These are phyloP conservation scores for Aurifilum marmelostoma DNA, from an alignment of 2,329 filamentous ascomycete species.

Conservation along the genomic window DNA sequence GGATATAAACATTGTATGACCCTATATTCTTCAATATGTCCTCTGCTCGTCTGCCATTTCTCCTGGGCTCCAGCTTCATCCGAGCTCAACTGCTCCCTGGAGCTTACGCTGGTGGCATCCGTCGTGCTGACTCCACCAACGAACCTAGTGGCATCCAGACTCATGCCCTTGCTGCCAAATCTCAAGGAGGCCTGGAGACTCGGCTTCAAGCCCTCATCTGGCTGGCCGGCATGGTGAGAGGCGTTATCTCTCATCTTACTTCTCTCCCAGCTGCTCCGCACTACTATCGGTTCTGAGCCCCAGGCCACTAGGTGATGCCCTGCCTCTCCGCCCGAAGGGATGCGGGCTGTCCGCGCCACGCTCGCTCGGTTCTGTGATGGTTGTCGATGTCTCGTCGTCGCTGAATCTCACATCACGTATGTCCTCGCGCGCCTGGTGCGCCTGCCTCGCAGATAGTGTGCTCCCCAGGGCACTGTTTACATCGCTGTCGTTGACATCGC, in stretches of 20 bases:
- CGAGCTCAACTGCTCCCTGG: slow-evolving; percentile 23
- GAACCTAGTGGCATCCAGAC: slow-evolving; percentile 43
- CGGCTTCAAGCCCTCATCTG: slow-evolving; percentile 39
- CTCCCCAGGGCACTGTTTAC: slow-evolving; percentile 34
- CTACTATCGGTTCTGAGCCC: slow-evolving; percentile 12
- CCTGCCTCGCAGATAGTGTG: slow-evolving; percentile 10
- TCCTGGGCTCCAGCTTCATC: slow-evolving; percentile 18
- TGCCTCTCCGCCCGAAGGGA: slow-evolving; percentile 8
- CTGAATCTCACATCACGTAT: slow-evolving; percentile 21
- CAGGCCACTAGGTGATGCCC: background rate
- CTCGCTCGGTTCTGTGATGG: slow-evolving; percentile 25
- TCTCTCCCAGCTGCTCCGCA: slow-evolving; percentile 9
- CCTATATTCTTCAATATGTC: background rate
- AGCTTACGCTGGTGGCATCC: slow-evolving; percentile 31
- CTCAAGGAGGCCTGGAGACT: slow-evolving; percentile 46
- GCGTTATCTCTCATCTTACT: background rate
- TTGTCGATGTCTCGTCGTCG: slow-evolving; percentile 25
- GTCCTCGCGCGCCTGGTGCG: slow-evolving; percentile 29
- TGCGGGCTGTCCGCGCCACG: slow-evolving; percentile 12
- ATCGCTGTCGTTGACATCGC: slow-evolving; percentile 37
- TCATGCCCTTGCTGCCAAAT: slow-evolving; percentile 41
- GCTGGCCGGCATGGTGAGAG: slow-evolving; percentile 34
- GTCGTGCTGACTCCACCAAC: slow-evolving; percentile 42
- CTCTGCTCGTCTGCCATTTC: background rate
- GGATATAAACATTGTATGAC: background rate